Evolutionary conservation across 2,329 filamentous ascomycete genomes (phyloP), one percentile per base, ranked within the genome.

Genomic region (Cordyceps militaris): DNA sequence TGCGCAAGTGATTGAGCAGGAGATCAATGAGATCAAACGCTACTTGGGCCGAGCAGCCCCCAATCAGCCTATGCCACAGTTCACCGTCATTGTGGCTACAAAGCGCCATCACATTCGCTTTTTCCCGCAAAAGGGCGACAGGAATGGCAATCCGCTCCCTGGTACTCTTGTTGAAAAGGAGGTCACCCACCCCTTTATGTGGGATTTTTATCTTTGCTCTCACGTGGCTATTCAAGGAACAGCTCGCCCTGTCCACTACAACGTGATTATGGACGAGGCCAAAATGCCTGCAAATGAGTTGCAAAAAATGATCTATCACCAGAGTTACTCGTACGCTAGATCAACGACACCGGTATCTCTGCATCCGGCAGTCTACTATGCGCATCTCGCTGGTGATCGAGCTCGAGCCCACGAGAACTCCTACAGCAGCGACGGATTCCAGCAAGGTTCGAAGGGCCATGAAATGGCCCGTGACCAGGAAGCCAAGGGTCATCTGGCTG

Each of bases 51-150:
- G 77, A 6, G 64, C 69, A 3, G 69, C 70, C 3, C 68, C 66
- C 1, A 56, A 50, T 1, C 62, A 63, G 1, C 62, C 84, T 0
- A 54, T 63, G 2, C 75, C 88, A 3, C 88, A 88, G 68, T 86
- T 97, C 66, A 91, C 91, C 0, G 91, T 96, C 11, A 83, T 96
- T 42, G 82, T 97, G 47, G 92, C 89, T 1, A 92, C 89, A 1
- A 99, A 99, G 79, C 88, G 94, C 3, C 94, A 99, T 64, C 93
- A 97, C 66, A 85, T 96, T 55, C 88, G 94, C 16, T 91, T 96
- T 70, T 97, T 97, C 76, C 93, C 94, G 0, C 79, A 83, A 49
- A 71, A 75, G 0, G 73, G 70, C 19, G 94, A 99, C 67, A 79
- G 79, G 50, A 95, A 96, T 63, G 81, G 79, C 36, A 99, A 97